These are phyloP conservation scores for Physcomitrium patens DNA, from an alignment of 225 moss, liverwort and hornwort species.

Conservation along the genomic window DNA sequence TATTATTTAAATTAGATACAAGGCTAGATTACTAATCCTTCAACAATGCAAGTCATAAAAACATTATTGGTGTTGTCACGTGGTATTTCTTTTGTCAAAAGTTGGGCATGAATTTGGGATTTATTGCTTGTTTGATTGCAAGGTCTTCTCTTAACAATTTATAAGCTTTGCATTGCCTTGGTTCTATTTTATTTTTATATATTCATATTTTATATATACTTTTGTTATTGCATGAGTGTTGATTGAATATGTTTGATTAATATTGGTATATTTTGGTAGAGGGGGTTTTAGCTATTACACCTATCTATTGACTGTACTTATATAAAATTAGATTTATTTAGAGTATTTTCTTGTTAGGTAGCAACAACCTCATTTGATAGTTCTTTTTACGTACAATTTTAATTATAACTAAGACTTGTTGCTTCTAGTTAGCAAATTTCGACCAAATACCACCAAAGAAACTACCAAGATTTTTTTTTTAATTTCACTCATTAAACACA, in stretches of 20 bases:
- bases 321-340: no score
- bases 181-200: not conserved
- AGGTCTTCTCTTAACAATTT: constrained; percentile 69
- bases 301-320: no score
- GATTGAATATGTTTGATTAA: not conserved
- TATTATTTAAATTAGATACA: not conserved
- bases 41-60: constrained; percentile 24
- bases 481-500: no score
- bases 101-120: constrained; percentile 30
- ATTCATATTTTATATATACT: no score
- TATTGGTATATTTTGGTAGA: constrained; percentile 1
- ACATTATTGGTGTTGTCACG: constrained; percentile 36
- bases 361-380: not conserved
- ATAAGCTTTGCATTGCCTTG: constrained; percentile 41
- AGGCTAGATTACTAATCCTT: not conserved
- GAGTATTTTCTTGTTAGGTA: no score
- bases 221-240: not conserved
- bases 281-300: not conserved
- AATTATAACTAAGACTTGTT: no score
- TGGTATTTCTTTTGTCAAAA: constrained; percentile 33
- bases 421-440: no score
- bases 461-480: no score
- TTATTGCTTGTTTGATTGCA: constrained; percentile 53
- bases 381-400: no score
- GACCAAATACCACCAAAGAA: no score